Evolutionary conservation across 2,329 filamentous ascomycete genomes (phyloP).

Genomic region (Myriosclerotinia duriaeana): DNA sequence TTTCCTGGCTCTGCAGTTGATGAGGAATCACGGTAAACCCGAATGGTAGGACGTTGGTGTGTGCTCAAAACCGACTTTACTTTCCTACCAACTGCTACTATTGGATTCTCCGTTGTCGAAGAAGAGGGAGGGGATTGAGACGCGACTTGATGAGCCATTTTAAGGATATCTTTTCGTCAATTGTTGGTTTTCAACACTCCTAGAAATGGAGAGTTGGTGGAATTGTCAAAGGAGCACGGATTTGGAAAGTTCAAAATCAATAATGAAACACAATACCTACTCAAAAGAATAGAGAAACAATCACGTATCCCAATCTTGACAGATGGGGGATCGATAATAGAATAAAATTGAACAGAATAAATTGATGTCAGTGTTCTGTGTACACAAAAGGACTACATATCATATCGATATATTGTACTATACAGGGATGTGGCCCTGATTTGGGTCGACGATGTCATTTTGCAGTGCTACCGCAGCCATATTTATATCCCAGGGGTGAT

Average conservation of each 20-base stretch:
- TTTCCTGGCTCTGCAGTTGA: conserved; percentile 21
- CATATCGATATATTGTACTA: background rate
- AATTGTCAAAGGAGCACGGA: background rate
- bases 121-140: conserved; percentile 24
- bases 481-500: background rate
- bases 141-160: conserved; percentile 25
- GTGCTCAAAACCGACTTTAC: conserved; percentile 33
- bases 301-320: background rate
- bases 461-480: conserved; percentile 1
- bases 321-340: background rate
- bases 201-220: background rate
- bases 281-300: background rate
- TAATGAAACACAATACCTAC: background rate
- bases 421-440: conserved; percentile 23
- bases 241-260: background rate
- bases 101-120: conserved; percentile 31
- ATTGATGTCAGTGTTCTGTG: background rate
- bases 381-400: background rate
- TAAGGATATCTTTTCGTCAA: background rate
- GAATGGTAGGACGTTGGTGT: conserved; percentile 33
- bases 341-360: background rate
- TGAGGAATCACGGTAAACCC: conserved; percentile 32
- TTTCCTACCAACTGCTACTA: conserved; percentile 33
- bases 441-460: conserved; percentile 25
- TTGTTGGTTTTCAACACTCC: background rate